Evolutionary conservation across 176 grass and related monocot species (phyloP).

Genomic region (Hsuehochloa calcarea): DNA sequence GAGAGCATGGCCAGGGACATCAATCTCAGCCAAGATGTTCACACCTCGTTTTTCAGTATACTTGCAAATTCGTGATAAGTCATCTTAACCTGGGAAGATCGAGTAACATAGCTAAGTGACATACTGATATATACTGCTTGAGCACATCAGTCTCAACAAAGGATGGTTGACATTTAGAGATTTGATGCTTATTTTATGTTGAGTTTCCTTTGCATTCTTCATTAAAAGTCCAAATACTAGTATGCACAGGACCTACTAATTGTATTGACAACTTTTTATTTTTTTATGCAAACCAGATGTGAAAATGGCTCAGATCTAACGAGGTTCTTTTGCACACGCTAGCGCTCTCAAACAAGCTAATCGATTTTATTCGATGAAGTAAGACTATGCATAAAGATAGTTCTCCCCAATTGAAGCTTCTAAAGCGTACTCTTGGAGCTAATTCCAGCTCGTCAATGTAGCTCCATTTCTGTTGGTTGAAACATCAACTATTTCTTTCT

Average conservation of each 20-base stretch:
- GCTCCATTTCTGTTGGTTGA: not conserved
- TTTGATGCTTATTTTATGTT: not conserved
- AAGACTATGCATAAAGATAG: too few relatives aligned
- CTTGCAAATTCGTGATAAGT: constrained; percentile 48
- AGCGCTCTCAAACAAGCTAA: too few relatives aligned
- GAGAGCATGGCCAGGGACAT: constrained; percentile 88
- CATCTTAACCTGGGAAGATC: constrained; percentile 12
- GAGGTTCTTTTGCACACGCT: too few relatives aligned
- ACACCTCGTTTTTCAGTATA: constrained; percentile 86
- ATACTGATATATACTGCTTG: constrained; percentile 19
- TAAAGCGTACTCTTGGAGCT: not conserved
- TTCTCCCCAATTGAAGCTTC: too few relatives aligned
- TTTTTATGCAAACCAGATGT: too few relatives aligned
- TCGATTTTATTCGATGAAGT: too few relatives aligned
- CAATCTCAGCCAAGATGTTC: constrained; percentile 92
- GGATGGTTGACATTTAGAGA: not conserved
- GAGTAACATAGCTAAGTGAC: not conserved
- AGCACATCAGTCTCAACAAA: not conserved
- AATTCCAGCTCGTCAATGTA: not conserved
- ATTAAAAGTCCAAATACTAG: not conserved
- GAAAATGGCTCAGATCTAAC: too few relatives aligned
- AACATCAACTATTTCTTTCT: not conserved
- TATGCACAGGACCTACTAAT: too few relatives aligned
- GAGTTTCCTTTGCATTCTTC: not conserved
- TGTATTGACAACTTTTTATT: too few relatives aligned